Evolutionary conservation across 257 asterid genomes (phyloP).

Genomic region (Solanum neorickii): DNA sequence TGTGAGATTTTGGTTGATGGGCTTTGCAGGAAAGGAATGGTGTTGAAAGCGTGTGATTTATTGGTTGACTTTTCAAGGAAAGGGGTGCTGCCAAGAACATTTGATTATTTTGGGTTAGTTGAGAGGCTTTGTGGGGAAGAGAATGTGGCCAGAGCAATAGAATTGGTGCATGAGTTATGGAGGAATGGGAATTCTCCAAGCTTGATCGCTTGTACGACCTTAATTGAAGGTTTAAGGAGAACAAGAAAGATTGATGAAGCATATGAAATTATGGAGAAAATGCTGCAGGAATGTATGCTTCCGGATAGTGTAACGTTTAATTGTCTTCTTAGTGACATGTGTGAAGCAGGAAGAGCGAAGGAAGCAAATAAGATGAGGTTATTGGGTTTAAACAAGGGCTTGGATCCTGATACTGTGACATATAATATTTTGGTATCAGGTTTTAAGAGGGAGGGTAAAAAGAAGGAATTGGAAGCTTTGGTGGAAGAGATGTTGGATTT

Average conservation of each 20-base stretch:
- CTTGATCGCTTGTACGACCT: conserved; percentile 51
- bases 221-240: conserved; percentile 58
- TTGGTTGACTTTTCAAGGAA: conserved; percentile 46
- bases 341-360: conserved; percentile 36
- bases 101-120: conserved; percentile 40
- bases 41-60: conserved; percentile 42
- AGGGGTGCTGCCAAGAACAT: conserved; percentile 43
- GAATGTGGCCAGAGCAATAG: conserved; percentile 33
- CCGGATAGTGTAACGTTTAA: conserved; percentile 77
- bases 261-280: conserved; percentile 31
- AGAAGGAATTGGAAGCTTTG: conserved; percentile 61
- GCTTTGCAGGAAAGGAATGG: conserved; percentile 49
- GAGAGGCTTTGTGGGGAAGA: conserved; percentile 50
- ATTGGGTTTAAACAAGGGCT: conserved; percentile 61
- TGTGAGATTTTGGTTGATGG: conserved; percentile 77
- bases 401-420: conserved; percentile 57
- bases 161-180: conserved; percentile 65
- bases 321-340: conserved; percentile 62
- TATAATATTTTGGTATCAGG: conserved; percentile 69
- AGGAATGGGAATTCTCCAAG: conserved; percentile 43
- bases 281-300: conserved; percentile 44
- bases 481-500: conserved; percentile 86
- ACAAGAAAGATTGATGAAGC: conserved; percentile 27
- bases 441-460: conserved; percentile 46
- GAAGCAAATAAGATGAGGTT: conserved; percentile 74